Evolutionary conservation across 257 asterid genomes (phyloP).

Genomic region (Gentiana dahurica): DNA sequence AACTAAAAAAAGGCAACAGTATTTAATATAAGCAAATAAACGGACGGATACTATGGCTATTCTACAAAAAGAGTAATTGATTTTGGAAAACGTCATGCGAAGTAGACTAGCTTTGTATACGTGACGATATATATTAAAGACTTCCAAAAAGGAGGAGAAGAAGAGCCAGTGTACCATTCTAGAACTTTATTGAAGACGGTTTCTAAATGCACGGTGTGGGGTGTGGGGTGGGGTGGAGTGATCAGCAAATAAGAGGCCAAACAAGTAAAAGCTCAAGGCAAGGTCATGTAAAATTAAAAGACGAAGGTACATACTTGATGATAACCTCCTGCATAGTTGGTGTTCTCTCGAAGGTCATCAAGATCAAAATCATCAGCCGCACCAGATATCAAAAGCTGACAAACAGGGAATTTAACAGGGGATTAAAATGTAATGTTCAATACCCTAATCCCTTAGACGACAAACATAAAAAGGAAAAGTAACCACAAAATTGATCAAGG

Average conservation of each 20-base stretch:
- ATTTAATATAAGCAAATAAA: too few relatives aligned
- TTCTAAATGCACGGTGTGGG: not conserved
- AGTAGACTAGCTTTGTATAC: too few relatives aligned
- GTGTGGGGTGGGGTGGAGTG: not conserved
- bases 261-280: not conserved
- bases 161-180: not conserved
- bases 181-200: not conserved
- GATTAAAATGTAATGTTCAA: too few relatives aligned
- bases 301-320: constrained; percentile 36
- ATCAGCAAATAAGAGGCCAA: not conserved
- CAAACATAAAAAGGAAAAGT: too few relatives aligned
- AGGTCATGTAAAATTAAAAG: not conserved
- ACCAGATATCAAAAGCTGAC: constrained; percentile 92
- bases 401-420: constrained; percentile 2
- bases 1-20: too few relatives aligned
- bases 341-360: constrained; percentile 73
- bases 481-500: too few relatives aligned
- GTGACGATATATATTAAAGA: too few relatives aligned
- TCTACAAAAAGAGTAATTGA: too few relatives aligned
- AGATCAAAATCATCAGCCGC: constrained; percentile 81
- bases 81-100: too few relatives aligned
- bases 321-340: constrained; percentile 89
- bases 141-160: too few relatives aligned
- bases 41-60: too few relatives aligned
- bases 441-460: too few relatives aligned